Conservation (phyloP, 1,284 basidiomycete genomes). For the Ganoderma leucocontextum region DNA sequence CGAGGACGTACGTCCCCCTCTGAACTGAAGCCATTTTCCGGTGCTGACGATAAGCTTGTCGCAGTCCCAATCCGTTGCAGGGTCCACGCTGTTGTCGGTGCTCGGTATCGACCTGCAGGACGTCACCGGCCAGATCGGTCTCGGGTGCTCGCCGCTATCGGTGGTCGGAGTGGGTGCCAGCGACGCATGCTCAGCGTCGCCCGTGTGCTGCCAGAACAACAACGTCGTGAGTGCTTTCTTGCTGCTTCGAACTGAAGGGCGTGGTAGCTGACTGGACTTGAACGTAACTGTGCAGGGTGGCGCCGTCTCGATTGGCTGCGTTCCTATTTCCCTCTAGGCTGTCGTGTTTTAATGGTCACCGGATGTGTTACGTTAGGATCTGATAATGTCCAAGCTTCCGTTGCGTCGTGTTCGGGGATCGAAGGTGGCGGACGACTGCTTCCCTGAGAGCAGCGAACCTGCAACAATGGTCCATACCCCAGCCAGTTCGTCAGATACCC, state of each 20-base stretch:
- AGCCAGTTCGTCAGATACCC: no score
- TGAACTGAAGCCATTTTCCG: no score
- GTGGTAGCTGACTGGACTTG: not conserved
- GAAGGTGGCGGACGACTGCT: no score
- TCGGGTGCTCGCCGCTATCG: conserved; percentile 28
- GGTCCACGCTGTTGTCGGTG: conserved; percentile 12
- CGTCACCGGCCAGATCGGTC: conserved; percentile 22
- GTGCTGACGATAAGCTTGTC: not conserved
- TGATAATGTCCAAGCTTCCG: not conserved
- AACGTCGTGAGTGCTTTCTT: conserved; percentile 25
- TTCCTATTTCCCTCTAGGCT: not conserved
- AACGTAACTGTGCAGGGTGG: not conserved
- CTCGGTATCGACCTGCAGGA: conserved; percentile 25
- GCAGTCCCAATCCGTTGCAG: conserved; percentile 24
- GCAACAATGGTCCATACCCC: no score
- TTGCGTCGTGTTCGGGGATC: no score
- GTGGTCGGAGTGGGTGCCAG: conserved; percentile 27
- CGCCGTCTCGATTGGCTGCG: conserved; percentile 1
- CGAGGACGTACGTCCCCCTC: conserved; percentile 19
- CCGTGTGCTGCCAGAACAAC: conserved; percentile 34
- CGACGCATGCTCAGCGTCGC: conserved; percentile 18
- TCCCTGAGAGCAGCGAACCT: no score
- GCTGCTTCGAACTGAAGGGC: no score
- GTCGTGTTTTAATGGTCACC: not conserved
- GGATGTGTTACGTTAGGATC: not conserved